Base-by-base conservation (phyloP, 768 basidiomycete species). In the Boletus reticulatus region DNA sequence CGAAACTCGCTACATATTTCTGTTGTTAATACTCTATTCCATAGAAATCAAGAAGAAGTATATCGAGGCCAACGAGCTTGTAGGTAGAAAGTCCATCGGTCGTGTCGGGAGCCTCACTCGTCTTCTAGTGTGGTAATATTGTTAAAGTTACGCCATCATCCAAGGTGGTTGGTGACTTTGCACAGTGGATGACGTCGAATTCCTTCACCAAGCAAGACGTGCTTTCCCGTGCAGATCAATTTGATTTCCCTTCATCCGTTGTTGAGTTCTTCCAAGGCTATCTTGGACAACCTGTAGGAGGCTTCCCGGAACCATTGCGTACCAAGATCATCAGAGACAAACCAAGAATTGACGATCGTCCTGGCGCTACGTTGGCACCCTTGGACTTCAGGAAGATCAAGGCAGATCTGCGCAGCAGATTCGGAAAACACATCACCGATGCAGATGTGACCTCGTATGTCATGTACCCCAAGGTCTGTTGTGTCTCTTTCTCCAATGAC, bases 191-290 rank as follows among this genome's bases (percentile, higher is more conserved):
- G 94, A 95, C 94, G 36, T 91, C 92, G 62, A 98, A 98, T 79
- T 84, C 85, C 59, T 78, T 98, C 56, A 82, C 86, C 51, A 93
- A 94, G 74, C 75, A 87, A 62, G 88, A 98, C 55, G 94, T 99
- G 31, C 69, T 95, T 53, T 82, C 85, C 10, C 85, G 88, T 48
- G 97, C 96, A 42, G 89, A 91, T 42, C 82, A 84, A 55, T 85
- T 99, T 56, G 97, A 99, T 74, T 98, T 99, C 87, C 97, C 97
- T 10, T 94, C 92, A 12, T 94, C 91, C 34, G 92, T 94, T 45
- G 92, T 94, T 41, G 96, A 98, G 67, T 99, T 97, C 82, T 98
- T 98, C 93, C 95, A 98, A 71, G 97, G 97, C 17, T 96, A 94
- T 75, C 90, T 99, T 59, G 96, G 97, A 32, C 94, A 98, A 69